Evolutionary conservation across 1,284 basidiomycete genomes (phyloP), one percentile per base, ranked within the genome.

Genomic region (Cystobasidiaceae sp.): DNA sequence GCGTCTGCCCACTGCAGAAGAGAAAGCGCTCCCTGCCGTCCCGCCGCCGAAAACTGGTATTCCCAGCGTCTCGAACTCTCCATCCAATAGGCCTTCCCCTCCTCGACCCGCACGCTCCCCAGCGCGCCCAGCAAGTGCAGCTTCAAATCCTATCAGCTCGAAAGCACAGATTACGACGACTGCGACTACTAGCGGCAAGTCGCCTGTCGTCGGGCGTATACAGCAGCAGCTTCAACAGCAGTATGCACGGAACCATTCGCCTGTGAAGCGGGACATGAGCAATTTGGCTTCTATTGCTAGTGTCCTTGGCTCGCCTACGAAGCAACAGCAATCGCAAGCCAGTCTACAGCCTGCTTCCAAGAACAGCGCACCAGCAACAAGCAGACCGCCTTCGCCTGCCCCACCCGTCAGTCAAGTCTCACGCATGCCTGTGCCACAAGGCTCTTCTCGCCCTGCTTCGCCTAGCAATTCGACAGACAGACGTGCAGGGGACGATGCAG

Each of bases 201-300:
- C n/a, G n/a, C n/a, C n/a, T n/a, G n/a, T n/a, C n/a, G n/a, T n/a
- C n/a, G n/a, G n/a, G n/a, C n/a, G n/a, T n/a, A n/a, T 13, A 44
- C 34, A 46, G 45, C 7, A 34, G 32, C 17, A 44, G 37, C 39
- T 25, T 56, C 39, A 28, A 37, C 4, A 43, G 19, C 41, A 55
- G 27, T 4, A 9, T 50, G 6, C 21, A 23, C 25, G n/a, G 30
- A 62, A 50, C 28, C 23, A 62, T 28, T 51, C 54, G 32, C 60
- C 50, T 62, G 50, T 54, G 1, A 62, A 62, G 32, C 21, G 61
- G 15, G 52, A 64, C 45, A 64, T 64, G 61, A 55, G 51, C 44
- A 52, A 64, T 50, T 19, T 64, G 13, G 61, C 46, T 45, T 64
- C 61, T 6, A 64, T 64, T 1, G 61, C 61, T 23, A 55, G 51